phyloP scores from a whole-genome alignment of 805 yeast species.

The Candida pini region DNA sequence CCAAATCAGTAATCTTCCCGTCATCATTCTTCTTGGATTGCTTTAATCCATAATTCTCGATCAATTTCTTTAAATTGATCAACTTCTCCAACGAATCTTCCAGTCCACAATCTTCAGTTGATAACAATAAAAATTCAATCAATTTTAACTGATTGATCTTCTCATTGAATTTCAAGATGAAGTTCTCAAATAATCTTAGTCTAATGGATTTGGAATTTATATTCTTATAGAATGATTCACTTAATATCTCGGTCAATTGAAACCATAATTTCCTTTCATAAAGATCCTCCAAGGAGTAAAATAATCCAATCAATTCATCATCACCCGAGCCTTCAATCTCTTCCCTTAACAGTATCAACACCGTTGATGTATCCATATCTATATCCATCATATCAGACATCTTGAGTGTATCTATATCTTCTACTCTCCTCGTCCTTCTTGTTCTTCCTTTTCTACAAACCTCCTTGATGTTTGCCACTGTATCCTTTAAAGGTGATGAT shows the following conservation, averaged over 20 bases:
- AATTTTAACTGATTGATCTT: constrained; percentile 76
- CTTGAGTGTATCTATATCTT: too few species aligned
- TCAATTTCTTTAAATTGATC: constrained; percentile 36
- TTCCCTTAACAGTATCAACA: constrained; percentile 56
- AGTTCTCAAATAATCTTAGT: constrained; percentile 61
- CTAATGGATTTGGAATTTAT: constrained; percentile 51
- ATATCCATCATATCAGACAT: constrained; percentile 13
- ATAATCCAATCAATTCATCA: constrained; percentile 48
- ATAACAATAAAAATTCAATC: constrained; percentile 62
- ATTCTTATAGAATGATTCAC: constrained; percentile 51
- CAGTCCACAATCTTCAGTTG: constrained; percentile 37
- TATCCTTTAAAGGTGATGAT: too few species aligned
- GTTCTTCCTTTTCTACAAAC: too few species aligned
- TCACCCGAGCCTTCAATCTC: constrained; percentile 46
- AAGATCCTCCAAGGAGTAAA: constrained; percentile 72
- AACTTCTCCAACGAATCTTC: constrained; percentile 50
- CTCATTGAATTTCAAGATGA: constrained; percentile 59
- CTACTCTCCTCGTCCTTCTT: too few species aligned
- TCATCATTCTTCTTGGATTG: constrained; percentile 24
- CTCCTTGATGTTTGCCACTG: too few species aligned
- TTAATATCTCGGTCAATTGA: constrained; percentile 72
- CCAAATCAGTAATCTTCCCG: constrained; percentile 27
- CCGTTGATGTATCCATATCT: constrained; percentile 36
- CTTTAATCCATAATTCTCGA: constrained; percentile 35
- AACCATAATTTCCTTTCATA: constrained; percentile 93